These are phyloP conservation scores for Adansonia grandidieri DNA, from an alignment of 441 rosid species.

Conservation along the genomic window DNA sequence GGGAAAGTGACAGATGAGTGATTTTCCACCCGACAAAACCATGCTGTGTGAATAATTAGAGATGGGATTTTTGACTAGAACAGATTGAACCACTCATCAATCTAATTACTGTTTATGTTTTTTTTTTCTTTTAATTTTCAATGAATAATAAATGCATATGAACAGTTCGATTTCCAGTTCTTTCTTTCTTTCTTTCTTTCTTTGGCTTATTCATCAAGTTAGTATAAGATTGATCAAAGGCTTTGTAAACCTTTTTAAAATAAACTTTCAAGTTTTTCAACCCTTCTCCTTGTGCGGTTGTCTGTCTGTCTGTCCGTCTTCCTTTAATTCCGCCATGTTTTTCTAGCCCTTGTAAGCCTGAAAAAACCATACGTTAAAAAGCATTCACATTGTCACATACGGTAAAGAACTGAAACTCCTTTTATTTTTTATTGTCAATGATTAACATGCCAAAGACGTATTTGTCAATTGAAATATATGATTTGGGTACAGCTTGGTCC, in stretches of 20 bases:
- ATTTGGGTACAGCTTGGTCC: background rate
- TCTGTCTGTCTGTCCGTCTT: conserved; percentile 1
- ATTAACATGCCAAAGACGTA: background rate
- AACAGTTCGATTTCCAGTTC: conserved; percentile 13
- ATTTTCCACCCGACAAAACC: conserved; percentile 28
- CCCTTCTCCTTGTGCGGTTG: conserved; percentile 1
- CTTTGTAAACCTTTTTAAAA: conserved; percentile 1
- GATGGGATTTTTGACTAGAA: conserved; percentile 27
- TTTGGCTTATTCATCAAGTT: conserved; percentile 18
- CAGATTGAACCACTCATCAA: conserved; percentile 2
- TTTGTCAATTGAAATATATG: background rate
- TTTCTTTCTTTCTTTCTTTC: background rate
- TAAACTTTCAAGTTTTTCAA: background rate
- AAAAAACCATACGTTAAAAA: background rate
- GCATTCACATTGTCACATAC: conserved; percentile 2
- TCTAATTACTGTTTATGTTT: background rate
- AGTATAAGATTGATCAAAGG: background rate
- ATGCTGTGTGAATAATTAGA: conserved; percentile 14
- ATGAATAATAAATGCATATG: background rate
- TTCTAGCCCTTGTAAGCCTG: background rate
- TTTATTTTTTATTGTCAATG: background rate
- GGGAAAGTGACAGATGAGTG: conserved; percentile 27
- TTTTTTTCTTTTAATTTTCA: background rate
- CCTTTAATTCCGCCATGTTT: conserved; percentile 19
- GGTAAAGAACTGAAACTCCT: background rate